phyloP scores from a whole-genome alignment of 2,329 filamentous ascomycete species.

The Stagonosporopsis cucurbitacearum region DNA sequence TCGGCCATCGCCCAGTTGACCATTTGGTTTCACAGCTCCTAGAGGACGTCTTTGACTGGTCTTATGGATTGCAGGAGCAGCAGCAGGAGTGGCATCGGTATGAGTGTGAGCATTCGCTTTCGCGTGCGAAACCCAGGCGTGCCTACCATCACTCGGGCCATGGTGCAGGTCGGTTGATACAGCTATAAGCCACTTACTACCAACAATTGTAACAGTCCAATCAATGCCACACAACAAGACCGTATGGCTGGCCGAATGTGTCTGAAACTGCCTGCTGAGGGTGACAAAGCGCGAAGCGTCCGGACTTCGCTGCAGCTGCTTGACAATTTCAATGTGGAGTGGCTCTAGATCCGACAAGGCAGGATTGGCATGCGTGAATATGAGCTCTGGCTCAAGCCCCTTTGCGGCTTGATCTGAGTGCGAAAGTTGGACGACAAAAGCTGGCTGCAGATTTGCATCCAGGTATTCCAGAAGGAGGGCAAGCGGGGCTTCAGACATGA shows the following conservation, averaged over 20 bases:
- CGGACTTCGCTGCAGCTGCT: background rate
- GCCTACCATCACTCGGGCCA: no score
- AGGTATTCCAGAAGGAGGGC: conserved; percentile 12
- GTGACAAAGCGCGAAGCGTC: background rate
- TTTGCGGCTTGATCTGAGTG: background rate
- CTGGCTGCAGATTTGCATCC: conserved; percentile 8
- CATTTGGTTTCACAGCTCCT: background rate
- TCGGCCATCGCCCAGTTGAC: conserved; percentile 2
- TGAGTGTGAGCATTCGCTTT: background rate
- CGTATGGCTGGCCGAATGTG: background rate
- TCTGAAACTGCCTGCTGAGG: background rate
- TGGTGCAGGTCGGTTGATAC: background rate
- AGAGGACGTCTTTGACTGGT: background rate
- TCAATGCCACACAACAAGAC: background rate
- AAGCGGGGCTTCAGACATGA: conserved; percentile 9
- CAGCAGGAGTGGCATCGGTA: no score
- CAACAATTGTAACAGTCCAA: conserved; percentile 3
- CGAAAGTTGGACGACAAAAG: conserved; percentile 2
- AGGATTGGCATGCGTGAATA: conserved; percentile 8
- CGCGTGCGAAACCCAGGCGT: background rate
- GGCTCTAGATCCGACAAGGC: background rate
- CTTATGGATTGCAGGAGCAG: no score
- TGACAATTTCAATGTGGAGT: background rate
- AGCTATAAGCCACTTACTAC: conserved; percentile 4
- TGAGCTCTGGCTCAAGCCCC: background rate